Evolutionary conservation across 805 yeast species (phyloP).

Genomic region (Yamadazyma nakazawae): DNA sequence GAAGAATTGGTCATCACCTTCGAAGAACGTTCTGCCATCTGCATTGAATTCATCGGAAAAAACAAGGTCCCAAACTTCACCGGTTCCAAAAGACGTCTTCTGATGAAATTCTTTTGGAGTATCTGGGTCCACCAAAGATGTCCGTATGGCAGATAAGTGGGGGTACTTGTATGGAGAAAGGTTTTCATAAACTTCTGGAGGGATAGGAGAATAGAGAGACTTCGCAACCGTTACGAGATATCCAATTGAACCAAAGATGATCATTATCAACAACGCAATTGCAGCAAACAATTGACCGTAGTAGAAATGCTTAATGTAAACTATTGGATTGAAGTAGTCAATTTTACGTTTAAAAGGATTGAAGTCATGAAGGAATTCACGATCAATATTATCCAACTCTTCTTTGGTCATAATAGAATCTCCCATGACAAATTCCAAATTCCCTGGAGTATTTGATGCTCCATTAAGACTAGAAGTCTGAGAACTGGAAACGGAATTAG

Average conservation of each 20-base stretch:
- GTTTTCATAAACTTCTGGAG: conserved; percentile 24
- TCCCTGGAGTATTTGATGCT: not conserved
- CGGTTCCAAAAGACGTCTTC: conserved; percentile 36
- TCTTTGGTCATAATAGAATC: conserved; percentile 11
- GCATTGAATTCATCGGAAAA: conserved; percentile 39
- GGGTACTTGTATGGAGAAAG: conserved; percentile 59
- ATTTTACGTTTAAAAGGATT: conserved; percentile 9
- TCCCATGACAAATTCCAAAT: not conserved
- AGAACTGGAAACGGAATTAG: not conserved
- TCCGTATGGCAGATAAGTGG: conserved; percentile 54
- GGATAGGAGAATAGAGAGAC: conserved; percentile 3
- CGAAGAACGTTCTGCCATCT: conserved; percentile 37
- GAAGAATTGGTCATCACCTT: conserved; percentile 39
- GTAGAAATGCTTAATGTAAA: conserved; percentile 8
- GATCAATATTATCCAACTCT: conserved; percentile 10
- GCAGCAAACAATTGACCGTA: conserved; percentile 12
- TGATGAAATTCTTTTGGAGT: conserved; percentile 56
- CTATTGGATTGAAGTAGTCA: conserved; percentile 13
- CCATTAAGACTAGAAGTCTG: not conserved
- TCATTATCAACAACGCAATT: conserved; percentile 7
- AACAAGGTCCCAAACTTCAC: conserved; percentile 30
- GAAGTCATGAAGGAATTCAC: conserved; percentile 9
- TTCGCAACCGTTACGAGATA: conserved; percentile 11
- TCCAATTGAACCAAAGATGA: conserved; percentile 16
- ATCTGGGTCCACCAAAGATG: conserved; percentile 65